phyloP scores from a whole-genome alignment of 768 basidiomycete genomes.

The Leccinellum albellum region DNA sequence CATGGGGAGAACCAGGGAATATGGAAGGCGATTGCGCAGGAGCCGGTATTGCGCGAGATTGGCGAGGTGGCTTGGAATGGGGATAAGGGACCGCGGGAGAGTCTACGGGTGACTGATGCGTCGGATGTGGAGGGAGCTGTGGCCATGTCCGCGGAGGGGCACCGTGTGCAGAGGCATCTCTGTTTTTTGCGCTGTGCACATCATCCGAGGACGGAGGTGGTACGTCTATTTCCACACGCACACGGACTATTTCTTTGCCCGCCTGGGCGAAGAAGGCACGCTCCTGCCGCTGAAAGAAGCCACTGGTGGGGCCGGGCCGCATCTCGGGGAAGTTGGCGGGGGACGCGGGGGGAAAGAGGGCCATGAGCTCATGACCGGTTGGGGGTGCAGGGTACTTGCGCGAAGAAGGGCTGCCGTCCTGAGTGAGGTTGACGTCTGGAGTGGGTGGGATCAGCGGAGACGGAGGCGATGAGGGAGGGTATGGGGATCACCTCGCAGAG shows the following conservation, averaged over 20 bases:
- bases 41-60: slow-evolving; percentile 20
- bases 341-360: slow-evolving; percentile 71
- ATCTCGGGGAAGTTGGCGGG: slow-evolving; percentile 54
- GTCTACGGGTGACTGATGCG: slow-evolving; percentile 28
- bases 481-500: slow-evolving; percentile 47
- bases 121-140: slow-evolving; percentile 29
- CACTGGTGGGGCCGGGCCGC: slow-evolving; percentile 62
- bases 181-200: slow-evolving; percentile 26
- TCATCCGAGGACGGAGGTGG: slow-evolving; percentile 21
- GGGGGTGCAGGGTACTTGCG: slow-evolving; percentile 72
- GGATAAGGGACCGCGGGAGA: slow-evolving; percentile 34
- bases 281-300: slow-evolving; percentile 72
- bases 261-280: slow-evolving; percentile 79
- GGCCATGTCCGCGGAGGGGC: slow-evolving; percentile 29
- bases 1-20: slow-evolving; percentile 30
- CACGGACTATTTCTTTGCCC: slow-evolving; percentile 73
- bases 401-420: slow-evolving; percentile 44
- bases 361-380: slow-evolving; percentile 82
- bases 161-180: slow-evolving; percentile 21
- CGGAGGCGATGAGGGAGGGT: neutral
- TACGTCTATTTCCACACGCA: slow-evolving; percentile 67
- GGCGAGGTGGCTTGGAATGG: slow-evolving; percentile 32
- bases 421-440: slow-evolving; percentile 58
- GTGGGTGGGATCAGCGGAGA: slow-evolving; percentile 27
- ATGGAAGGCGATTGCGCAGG: slow-evolving; percentile 27